Evolutionary conservation across 2,329 filamentous ascomycete species (phyloP), one percentile per base, ranked within the genome.

Genomic region (Diplodia scrobiculata): DNA sequence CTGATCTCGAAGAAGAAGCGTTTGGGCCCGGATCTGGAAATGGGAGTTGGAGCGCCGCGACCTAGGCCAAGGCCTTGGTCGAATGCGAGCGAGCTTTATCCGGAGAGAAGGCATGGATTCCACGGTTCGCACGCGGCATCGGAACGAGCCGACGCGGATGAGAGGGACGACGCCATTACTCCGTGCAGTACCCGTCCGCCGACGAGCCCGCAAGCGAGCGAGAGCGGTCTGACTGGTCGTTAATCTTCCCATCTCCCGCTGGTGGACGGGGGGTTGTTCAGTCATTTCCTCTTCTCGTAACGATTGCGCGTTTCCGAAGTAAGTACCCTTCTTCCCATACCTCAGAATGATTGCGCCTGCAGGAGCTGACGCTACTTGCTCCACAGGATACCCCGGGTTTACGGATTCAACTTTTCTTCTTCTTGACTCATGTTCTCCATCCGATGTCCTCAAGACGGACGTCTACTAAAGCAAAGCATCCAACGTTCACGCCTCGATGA

Each of bases 121-220:
- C 29, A 32, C 47, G 29, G 17, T 11, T 62, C 4, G 19, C 13
- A 25, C n/a, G 25, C n/a, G 32, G 9, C 1, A 29, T 19, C 10
- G 45, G 41, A 27, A 17, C 48, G 45, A 47, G 34, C n/a, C 34
- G 27, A 17, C 2, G 14, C n/a, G 29, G 41, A 41, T 14, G 54
- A 62, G 41, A 62, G 50, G 45, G 55, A 59, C 53, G 21, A 59
- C 58, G 21, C 41, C 38, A 34, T 50, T 17, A 62, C 27, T n/a
- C 29, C 45, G 5, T 48, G 17, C 27, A 50, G 58, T 41, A 36
- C 58, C 3, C 41, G 58, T 3, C 55, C 55, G 14, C 55, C 55
- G 17, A 60, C 54, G 14, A 59, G 54, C 11, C 27, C 55, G 41
- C 38, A 27, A 2, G 48, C 58, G 9, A 62, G 58, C 41, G 58